These are phyloP conservation scores for Castanopsis chinensis DNA, from an alignment of 306 rosid species.

Conservation along the genomic window DNA sequence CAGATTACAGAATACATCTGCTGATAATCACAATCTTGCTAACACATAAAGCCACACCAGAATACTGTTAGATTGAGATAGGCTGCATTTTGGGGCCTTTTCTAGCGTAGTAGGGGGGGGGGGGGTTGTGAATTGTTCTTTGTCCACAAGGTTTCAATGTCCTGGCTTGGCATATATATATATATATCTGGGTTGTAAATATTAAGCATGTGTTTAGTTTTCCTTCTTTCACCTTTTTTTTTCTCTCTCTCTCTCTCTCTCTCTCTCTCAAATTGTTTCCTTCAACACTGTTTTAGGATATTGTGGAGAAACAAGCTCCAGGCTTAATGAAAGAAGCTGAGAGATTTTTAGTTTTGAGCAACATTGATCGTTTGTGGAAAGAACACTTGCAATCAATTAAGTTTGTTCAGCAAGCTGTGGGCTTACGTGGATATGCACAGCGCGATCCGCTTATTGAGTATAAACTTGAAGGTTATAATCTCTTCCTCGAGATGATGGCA, in stretches of 20 bases:
- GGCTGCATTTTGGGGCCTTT: too few relatives aligned
- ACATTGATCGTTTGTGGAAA: constrained; percentile 92
- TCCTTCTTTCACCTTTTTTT: too few relatives aligned
- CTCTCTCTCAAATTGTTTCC: background rate
- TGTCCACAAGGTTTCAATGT: too few relatives aligned
- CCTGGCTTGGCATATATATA: too few relatives aligned
- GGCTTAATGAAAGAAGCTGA: constrained; percentile 97
- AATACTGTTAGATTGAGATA: too few relatives aligned
- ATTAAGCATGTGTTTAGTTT: background rate
- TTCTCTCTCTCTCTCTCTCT: background rate
- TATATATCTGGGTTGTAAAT: background rate
- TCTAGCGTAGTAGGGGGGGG: too few relatives aligned
- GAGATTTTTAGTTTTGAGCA: constrained; percentile 83
- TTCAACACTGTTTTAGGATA: constrained; percentile 41
- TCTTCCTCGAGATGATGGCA: constrained; percentile 99
- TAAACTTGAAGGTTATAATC: constrained; percentile 95
- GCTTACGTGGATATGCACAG: constrained; percentile 92
- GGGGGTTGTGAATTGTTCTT: too few relatives aligned
- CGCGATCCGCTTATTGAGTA: constrained; percentile 97
- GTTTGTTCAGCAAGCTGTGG: constrained; percentile 96
- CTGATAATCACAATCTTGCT: too few relatives aligned
- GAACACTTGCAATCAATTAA: constrained; percentile 93
- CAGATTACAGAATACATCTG: background rate
- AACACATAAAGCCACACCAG: too few relatives aligned
- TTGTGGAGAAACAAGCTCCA: constrained; percentile 72